Evolutionary conservation across 2,329 filamentous ascomycete species (phyloP), one percentile per base, ranked within the genome.

Genomic region (Penicillium sp.): DNA sequence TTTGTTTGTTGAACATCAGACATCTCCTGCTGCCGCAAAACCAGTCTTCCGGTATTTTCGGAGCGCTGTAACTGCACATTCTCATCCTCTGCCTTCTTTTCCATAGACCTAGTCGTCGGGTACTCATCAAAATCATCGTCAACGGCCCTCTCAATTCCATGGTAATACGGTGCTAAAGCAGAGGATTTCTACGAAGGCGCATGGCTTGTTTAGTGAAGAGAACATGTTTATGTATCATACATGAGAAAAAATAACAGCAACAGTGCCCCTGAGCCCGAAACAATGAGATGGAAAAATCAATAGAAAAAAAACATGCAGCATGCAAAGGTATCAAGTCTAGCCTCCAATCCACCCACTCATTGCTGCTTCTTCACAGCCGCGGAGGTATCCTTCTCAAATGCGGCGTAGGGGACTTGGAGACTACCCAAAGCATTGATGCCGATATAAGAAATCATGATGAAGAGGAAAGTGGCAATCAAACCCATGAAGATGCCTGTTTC

Each of bases 301-400:
- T 31, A 47, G n/a, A n/a, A n/a, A 55, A 59, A 48, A 45, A 50
- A 33, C 39, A 57, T 59, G 52, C 52, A 54, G 24, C 11, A 54
- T 46, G 51, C 55, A 59, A 56, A n/a, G 48, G 42, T 23, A 54
- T 51, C n/a, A 19, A 46, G 44, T 40, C 24, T 46, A 37, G 28
- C 45, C 28, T 40, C 43, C 39, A 48, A 48, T 31, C 48, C 46
- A 48, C 50, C 40, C 52, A 51, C 59, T 63, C 61, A 83, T 75
- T 87, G 82, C 71, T 86, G 96, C 85, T 92, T 96, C 76, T 95
- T 90, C 28, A 89, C 89, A 33, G 86, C 81, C n/a, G 91, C 90
- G 0, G 92, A 91, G 81, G 91, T 96, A 65, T 97, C 93, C 81
- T 96, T 97, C 71, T 95, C 93, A 71, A 97, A 99, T 1, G 94